Percentiles rank a stretch among this genome's conserved stretches.
Conservation (phyloP, 1,284 basidiomycete genomes). For the Microbotryomycetes sp. region DNA sequence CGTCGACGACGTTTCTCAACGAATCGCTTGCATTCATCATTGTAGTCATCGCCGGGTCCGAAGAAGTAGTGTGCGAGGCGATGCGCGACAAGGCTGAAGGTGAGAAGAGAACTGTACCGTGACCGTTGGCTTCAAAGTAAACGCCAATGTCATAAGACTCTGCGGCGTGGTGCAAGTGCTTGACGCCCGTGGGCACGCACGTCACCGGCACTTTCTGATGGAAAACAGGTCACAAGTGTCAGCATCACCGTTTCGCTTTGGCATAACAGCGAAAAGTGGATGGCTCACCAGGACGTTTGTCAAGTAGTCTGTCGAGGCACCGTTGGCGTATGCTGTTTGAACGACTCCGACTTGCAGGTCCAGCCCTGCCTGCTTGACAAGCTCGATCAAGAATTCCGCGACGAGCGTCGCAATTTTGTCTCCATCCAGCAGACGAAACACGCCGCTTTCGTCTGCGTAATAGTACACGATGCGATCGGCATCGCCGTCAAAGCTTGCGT, state of each 20-base stretch:
- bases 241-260: neutral
- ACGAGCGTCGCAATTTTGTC: conserved; percentile 97
- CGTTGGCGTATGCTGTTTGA: conserved; percentile 98
- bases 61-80: conserved; percentile 17
- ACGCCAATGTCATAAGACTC: conserved; percentile 90
- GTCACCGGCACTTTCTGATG: conserved; percentile 78
- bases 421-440: conserved; percentile 92
- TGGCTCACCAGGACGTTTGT: conserved; percentile 53
- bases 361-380: conserved; percentile 75
- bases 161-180: conserved; percentile 96
- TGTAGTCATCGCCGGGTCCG: conserved; percentile 63
- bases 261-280: neutral
- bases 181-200: conserved; percentile 95
- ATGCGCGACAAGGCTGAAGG: conserved; percentile 50
- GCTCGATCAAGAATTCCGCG: conserved; percentile 84
- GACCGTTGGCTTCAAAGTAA: conserved; percentile 99
- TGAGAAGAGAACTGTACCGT: conserved; percentile 96
- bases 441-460: conserved; percentile 58
- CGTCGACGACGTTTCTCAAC: conserved; percentile 63
- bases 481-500: conserved; percentile 92
- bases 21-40: conserved; percentile 70
- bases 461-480: conserved; percentile 96
- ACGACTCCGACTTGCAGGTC: conserved; percentile 84
- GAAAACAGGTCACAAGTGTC: conserved; percentile 3
- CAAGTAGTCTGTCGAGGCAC: conserved; percentile 89